Conservation (phyloP, 257 asterid species). For the Ehretia macrophylla region DNA sequence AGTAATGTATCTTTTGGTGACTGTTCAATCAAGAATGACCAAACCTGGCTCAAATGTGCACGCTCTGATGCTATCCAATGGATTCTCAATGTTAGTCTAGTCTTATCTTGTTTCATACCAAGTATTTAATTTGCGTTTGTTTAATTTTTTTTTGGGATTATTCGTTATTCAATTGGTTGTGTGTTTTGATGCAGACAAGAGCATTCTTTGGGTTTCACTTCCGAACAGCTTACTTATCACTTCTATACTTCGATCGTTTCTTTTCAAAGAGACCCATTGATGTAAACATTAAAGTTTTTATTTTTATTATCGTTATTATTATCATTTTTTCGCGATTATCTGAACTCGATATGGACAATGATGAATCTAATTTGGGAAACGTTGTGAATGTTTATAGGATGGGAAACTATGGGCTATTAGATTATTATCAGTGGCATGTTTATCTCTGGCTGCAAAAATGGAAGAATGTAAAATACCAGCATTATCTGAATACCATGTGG, state of each 20-base stretch:
- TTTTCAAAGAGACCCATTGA: constrained; percentile 35
- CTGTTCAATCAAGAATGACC: constrained; percentile 5
- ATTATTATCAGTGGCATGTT: constrained; percentile 47
- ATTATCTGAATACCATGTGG: constrained; percentile 32
- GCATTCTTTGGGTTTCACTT: constrained; percentile 41
- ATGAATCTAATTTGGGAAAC: constrained; percentile 3
- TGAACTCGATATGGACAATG: not conserved
- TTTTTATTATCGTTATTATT: not conserved
- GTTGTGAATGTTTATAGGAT: constrained; percentile 26
- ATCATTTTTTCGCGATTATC: not conserved
- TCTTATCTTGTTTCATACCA: no score
- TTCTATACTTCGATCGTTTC: constrained; percentile 47
- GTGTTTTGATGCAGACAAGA: constrained; percentile 29
- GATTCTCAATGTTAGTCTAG: constrained; percentile 39
- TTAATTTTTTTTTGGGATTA: not conserved
- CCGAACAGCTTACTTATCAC: constrained; percentile 44
- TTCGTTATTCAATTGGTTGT: not conserved
- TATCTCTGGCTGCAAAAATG: constrained; percentile 61
- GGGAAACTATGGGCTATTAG: constrained; percentile 42
- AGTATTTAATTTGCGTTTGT: not conserved
- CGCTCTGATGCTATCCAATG: constrained; percentile 40
- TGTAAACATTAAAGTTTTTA: constrained; percentile 27
- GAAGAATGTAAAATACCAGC: constrained; percentile 43
- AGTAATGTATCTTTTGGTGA: not conserved
- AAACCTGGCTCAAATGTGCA: constrained; percentile 20